Conservation (phyloP, 257 asterid species). For the Solanum paucissectum region DNA sequence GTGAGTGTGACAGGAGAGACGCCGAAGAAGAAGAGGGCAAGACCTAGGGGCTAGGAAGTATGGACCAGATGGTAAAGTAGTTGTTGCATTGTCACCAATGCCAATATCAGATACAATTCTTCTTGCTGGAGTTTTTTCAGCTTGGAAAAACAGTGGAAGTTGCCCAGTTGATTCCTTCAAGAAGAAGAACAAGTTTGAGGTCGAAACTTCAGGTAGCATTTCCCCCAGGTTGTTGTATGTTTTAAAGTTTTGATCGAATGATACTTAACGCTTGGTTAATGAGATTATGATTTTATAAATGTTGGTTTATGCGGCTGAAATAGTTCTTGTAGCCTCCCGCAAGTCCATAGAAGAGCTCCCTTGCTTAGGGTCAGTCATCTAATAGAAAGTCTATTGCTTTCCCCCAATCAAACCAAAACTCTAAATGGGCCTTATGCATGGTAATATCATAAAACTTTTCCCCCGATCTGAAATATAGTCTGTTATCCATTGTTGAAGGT, state of each 20-base stretch:
- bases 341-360: not conserved
- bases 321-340: not conserved
- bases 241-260: not conserved
- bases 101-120: constrained; percentile 92
- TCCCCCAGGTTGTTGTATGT: not conserved
- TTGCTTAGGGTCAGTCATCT: not conserved
- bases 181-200: constrained; percentile 63
- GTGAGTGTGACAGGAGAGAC: constrained; percentile 13
- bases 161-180: constrained; percentile 39
- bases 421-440: not conserved
- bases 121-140: constrained; percentile 57
- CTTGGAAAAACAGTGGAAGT: constrained; percentile 45
- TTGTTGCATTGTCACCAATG: constrained; percentile 74
- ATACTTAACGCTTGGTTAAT: not conserved
- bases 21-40: constrained; percentile 60
- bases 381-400: not conserved
- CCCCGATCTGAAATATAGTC: not conserved
- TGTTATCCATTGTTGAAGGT: not conserved
- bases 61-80: constrained; percentile 34
- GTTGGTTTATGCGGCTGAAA: not conserved
- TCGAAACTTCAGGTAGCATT: constrained; percentile 47
- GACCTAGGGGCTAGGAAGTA: constrained; percentile 57
- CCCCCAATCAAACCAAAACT: not conserved
- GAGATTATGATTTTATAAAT: not conserved
- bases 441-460: not conserved